Evolutionary conservation across 805 yeast genomes (phyloP).

Genomic region (Candida gorgasii): DNA sequence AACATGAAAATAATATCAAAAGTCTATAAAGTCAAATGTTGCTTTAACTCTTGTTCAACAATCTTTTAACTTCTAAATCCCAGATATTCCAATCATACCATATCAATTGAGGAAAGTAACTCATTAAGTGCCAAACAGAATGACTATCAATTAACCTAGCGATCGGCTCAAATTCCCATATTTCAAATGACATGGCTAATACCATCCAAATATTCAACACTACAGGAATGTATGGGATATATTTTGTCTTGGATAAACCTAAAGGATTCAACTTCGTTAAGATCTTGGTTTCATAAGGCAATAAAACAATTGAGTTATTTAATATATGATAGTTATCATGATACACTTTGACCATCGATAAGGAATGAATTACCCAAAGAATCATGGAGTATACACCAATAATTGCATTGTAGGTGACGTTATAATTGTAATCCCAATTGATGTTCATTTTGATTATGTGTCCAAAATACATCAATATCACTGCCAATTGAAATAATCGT

Average conservation of each 20-base stretch:
- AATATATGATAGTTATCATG: constrained; percentile 19
- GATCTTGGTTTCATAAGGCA: constrained; percentile 41
- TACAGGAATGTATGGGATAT: constrained; percentile 38
- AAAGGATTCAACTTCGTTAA: constrained; percentile 33
- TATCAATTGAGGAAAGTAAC: constrained; percentile 75
- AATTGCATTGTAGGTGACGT: constrained; percentile 30
- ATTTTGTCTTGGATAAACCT: constrained; percentile 22
- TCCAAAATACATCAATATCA: constrained; percentile 20
- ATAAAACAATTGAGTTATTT: constrained; percentile 37
- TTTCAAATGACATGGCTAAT: constrained; percentile 33
- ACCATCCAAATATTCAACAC: constrained; percentile 34
- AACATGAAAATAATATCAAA: background rate
- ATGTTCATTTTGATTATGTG: constrained; percentile 31
- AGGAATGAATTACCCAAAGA: constrained; percentile 38
- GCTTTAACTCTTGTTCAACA: background rate
- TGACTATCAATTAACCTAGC: constrained; percentile 67
- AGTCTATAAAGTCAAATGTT: no score
- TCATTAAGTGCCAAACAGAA: constrained; percentile 88
- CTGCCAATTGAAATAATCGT: constrained; percentile 19
- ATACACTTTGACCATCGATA: constrained; percentile 19
- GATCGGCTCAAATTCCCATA: constrained; percentile 37
- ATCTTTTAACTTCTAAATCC: constrained; percentile 39
- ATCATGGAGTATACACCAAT: constrained; percentile 31
- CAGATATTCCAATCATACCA: constrained; percentile 66
- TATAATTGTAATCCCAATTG: constrained; percentile 43